A percentile compares a stretch with the other conserved stretches of the same genome.
phyloP scores from a whole-genome alignment of 2,329 filamentous ascomycete species.

The Dryadomyces quercivorus region DNA sequence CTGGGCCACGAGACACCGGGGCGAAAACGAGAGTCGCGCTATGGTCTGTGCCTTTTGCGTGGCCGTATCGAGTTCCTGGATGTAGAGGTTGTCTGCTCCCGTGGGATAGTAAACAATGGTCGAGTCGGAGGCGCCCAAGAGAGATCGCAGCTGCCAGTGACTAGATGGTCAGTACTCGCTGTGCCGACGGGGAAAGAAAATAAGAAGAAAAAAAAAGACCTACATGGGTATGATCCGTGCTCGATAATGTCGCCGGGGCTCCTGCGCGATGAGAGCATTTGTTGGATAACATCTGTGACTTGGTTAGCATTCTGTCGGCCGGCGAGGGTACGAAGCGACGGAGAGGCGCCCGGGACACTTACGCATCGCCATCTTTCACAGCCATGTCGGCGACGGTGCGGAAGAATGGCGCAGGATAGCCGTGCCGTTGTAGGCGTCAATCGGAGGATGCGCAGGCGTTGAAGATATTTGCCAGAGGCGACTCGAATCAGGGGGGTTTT shows the following conservation, averaged over 20 bases:
- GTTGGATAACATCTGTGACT: conserved; percentile 48
- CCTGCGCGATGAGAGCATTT: conserved; percentile 48
- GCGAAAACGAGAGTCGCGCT: conserved; percentile 56
- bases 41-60: conserved; percentile 62
- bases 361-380: conserved; percentile 41
- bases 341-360: conserved; percentile 12
- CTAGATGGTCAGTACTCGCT: conserved; percentile 28
- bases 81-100: conserved; percentile 49
- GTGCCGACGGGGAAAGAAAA: not conserved
- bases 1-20: conserved; percentile 78
- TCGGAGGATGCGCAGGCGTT: not conserved
- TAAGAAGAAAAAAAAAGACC: conserved; percentile 14
- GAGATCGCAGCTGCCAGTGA: conserved; percentile 81
- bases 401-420: conserved; percentile 9
- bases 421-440: not conserved
- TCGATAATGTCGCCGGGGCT: conserved; percentile 54
- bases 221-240: conserved; percentile 55
- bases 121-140: conserved; percentile 69
- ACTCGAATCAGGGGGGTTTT: not conserved
- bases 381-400: conserved; percentile 32
- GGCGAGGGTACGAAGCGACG: not conserved
- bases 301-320: not conserved
- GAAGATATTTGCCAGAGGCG: not conserved
- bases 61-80: conserved; percentile 57
- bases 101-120: conserved; percentile 78